Base-by-base conservation (phyloP, 345 rosid species). In the Acer campestre region DNA sequence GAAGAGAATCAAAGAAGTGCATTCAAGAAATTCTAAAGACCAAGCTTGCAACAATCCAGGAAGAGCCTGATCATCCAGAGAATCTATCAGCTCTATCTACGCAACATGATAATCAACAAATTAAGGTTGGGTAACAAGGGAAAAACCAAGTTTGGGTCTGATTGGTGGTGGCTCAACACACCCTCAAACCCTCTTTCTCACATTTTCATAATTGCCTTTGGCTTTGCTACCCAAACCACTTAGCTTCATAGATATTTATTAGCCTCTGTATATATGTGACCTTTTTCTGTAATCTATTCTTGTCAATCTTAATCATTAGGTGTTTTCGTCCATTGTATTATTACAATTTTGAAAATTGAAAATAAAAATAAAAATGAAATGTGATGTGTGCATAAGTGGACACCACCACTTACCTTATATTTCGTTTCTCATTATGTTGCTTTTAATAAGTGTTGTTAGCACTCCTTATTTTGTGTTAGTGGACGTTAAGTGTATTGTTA, bases 11-110 rank as follows among this genome's bases (percentile, higher is more conserved):
- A 2, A 75, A 35, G 71, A 80, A 79, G 69, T 76, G 75, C 49
- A 86, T 86, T 9, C 79, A 83, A n/a, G 86, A 78, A 20, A 86
- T 86, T 40, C 79, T 83, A 69, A 79, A 79, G 55, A 67, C 77
- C 0, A 86, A 83, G 82, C 83, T 83, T 17, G 66, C 79, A 0
- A 81, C 89, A 1, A 86, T 86, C 61, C 42, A 79, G 27, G 86
- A 86, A 67, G 83, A 76, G 59, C 78, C 75, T 58, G 38, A 35
- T 35, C 38, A 35, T 35, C 75, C 62, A 0, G 84, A 81, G 78
- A 35, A 14, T 2, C 55, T 49, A 49, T 13, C 55, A 49, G n/a
- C n/a, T n/a, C n/a, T n/a, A 49, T 4, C 55, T 35, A 35, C 38
- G 5, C 38, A 35, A 35, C 38, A 35, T 35, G 38, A 35, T 35